Base-by-base conservation (phyloP, 2,329 filamentous ascomycete species). In the Botryotinia calthae region DNA sequence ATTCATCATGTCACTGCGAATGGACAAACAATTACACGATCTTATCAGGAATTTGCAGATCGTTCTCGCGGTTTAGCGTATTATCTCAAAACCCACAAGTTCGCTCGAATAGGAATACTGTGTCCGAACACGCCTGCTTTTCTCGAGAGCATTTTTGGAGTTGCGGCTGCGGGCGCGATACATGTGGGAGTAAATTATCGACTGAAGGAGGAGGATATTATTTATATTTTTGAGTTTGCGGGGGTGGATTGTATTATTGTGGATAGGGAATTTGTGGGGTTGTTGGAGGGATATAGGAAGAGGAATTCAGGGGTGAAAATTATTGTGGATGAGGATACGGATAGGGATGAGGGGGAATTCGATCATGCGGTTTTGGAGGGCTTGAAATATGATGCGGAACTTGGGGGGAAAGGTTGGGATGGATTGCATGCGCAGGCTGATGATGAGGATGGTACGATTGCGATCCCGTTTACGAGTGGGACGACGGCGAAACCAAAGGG, bases 61-160 rank as follows among this genome's bases (percentile, higher is more conserved):
- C 93, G 96, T 61, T 93, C 95, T 4, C 85, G 93, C 59, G 96
- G 95, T 0, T 84, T 99, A 28, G 95, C 94, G 22, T 98, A 97
- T 83, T 98, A 92, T 81, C 81, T 99, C 72, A 88, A 88, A 77
- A 93, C 93, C 81, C 89, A 93, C 79, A 87, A 88, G 7, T 90
- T 89, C 79, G 91, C 89, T 79, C 87, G 93, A 74, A 92, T 98
- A 9, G 96, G 96, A 10, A 91, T 99, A 65, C 85, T 99, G 18
- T 91, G 90, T 14, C 93, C 96, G 4, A 99, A 99, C 81, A 99
- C 96, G 1, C 96, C 96, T 0, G 95, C 95, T 0, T 98, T 98
- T 79, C 85, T 99, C 42, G 95, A 98, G 83, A 88, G 90, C 10
- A 93, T 97, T 75, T 99, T 93, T 80, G 96, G 93, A 2, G 91